These are phyloP conservation scores for Stemphylium beticola DNA, from an alignment of 2,329 filamentous ascomycete genomes.

Conservation along the genomic window DNA sequence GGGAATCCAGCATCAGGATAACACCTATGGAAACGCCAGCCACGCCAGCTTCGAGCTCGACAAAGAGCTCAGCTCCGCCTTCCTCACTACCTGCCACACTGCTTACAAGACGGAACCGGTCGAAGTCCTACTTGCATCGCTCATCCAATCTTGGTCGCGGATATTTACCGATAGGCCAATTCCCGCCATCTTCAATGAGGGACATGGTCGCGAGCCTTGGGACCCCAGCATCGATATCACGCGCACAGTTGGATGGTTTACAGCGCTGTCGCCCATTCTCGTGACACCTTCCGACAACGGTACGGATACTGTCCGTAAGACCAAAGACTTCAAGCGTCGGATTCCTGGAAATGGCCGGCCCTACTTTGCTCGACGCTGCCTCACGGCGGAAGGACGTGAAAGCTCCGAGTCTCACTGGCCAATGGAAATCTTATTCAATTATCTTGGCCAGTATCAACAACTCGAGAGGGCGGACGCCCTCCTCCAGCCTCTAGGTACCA, in stretches of 20 bases:
- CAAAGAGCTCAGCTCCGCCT: conserved; percentile 30
- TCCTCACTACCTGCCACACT: conserved; percentile 43
- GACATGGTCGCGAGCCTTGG: conserved; percentile 48
- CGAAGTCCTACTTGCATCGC: conserved; percentile 62
- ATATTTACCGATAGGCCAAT: conserved; percentile 60
- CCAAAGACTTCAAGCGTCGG: conserved; percentile 59
- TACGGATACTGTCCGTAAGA: conserved; percentile 58
- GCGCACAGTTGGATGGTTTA: conserved; percentile 68
- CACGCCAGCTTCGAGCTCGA: conserved; percentile 42
- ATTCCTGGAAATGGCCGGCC: conserved; percentile 47
- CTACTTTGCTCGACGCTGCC: conserved; percentile 53
- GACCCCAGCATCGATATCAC: conserved; percentile 59
- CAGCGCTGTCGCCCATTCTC: conserved; percentile 56
- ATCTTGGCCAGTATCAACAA: conserved; percentile 59
- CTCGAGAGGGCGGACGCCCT: conserved; percentile 54
- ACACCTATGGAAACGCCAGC: conserved; percentile 48
- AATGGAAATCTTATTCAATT: conserved; percentile 66
- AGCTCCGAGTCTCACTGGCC: conserved; percentile 49
- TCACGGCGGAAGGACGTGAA: conserved; percentile 38
- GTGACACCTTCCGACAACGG: conserved; percentile 41
- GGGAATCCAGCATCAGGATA: conserved; percentile 46
- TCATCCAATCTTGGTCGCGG: conserved; percentile 63
- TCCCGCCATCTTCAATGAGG: conserved; percentile 58
- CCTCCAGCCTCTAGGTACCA: conserved; percentile 51
- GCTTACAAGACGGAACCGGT: conserved; percentile 60